Conservation (phyloP, 345 rosid species). For the Bruguiera parviflora region DNA sequence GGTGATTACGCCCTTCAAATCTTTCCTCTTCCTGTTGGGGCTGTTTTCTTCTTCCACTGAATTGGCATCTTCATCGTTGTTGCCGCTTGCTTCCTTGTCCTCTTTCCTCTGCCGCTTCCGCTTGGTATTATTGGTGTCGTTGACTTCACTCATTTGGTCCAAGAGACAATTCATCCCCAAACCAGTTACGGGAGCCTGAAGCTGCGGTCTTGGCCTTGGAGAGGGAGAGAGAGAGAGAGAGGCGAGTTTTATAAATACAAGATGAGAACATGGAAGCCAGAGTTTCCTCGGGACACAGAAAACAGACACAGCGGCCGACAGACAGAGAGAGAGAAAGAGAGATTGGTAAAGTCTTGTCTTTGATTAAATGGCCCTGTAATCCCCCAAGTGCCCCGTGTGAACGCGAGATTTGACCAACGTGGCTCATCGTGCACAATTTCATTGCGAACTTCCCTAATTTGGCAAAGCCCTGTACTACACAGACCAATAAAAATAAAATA, state of each 20-base stretch:
- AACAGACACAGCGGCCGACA: too few species aligned
- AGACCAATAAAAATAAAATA: too few species aligned
- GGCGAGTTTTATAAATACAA: conserved; percentile 19
- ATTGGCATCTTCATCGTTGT: not conserved
- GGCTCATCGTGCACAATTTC: not conserved
- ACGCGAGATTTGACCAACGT: not conserved
- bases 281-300: not conserved
- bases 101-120: conserved; percentile 11
- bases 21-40: conserved; percentile 14
- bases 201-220: not conserved
- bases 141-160: conserved; percentile 22
- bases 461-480: not conserved
- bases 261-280: not conserved
- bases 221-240: not conserved
- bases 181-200: conserved; percentile 7
- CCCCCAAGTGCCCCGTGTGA: not conserved
- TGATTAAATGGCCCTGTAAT: too few species aligned
- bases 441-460: not conserved
- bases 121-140: conserved; percentile 1
- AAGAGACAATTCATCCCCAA: conserved; percentile 1
- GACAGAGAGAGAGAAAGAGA: not conserved
- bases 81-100: not conserved
- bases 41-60: conserved; percentile 7
- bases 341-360: not conserved
- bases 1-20: conserved; percentile 27